phyloP scores from a whole-genome alignment of 2,329 filamentous ascomycete species.

The Colletotrichum graminicola region DNA sequence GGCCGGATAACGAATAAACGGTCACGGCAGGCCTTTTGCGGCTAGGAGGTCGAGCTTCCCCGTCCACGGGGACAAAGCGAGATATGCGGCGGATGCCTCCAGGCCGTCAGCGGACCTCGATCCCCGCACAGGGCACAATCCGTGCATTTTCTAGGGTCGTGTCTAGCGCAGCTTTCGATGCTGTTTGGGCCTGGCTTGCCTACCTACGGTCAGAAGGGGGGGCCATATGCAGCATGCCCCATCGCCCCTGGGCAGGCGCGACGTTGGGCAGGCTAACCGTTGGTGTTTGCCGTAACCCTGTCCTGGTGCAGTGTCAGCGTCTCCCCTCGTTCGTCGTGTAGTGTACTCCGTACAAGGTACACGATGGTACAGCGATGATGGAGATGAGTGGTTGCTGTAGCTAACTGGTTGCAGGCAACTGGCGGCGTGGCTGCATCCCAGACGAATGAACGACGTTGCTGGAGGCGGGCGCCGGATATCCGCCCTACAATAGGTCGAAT shows the following conservation, averaged over 20 bases:
- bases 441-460: conserved; percentile 16
- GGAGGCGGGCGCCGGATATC: conserved; percentile 18
- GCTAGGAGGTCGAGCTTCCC: conserved; percentile 17
- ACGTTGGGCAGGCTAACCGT: conserved; percentile 22
- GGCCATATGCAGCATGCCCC: not conserved
- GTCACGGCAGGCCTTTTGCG: conserved; percentile 9
- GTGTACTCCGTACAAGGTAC: not conserved
- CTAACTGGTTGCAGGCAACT: conserved; percentile 1
- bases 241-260: conserved; percentile 19
- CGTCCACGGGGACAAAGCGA: conserved; percentile 38
- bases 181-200: conserved; percentile 34
- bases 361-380: not conserved
- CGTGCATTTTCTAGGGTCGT: conserved; percentile 39
- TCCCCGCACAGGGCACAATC: conserved; percentile 35
- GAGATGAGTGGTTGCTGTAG: not conserved
- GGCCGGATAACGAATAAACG: conserved; percentile 20
- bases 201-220: conserved; percentile 1
- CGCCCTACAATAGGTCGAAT: conserved; percentile 17
- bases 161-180: conserved; percentile 29
- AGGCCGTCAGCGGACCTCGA: conserved; percentile 38
- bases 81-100: conserved; percentile 14
- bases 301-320: conserved; percentile 21
- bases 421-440: conserved; percentile 16
- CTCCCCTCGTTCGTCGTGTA: not conserved
- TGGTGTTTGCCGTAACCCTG: conserved; percentile 31